Percentiles rank a stretch among this genome's conserved stretches.
These are phyloP conservation scores for Fraxinus platypoda DNA, from an alignment of 305 asterid genomes.

Conservation along the genomic window DNA sequence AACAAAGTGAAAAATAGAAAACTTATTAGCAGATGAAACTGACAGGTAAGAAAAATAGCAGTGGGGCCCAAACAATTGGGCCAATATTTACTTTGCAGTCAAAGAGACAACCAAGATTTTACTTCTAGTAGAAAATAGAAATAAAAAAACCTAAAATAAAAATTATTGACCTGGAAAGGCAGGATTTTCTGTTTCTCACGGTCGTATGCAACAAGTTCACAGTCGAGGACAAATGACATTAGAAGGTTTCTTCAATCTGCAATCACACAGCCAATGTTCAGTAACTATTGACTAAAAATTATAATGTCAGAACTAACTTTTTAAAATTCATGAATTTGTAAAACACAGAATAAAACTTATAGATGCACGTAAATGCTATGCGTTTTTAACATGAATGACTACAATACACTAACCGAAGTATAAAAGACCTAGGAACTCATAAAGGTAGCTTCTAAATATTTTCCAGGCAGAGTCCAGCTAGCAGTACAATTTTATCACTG, in stretches of 20 bases:
- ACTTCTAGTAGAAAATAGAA: constrained; percentile 6
- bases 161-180: constrained; percentile 76
- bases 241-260: constrained; percentile 76
- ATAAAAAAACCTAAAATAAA: not conserved
- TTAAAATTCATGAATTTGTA: not conserved
- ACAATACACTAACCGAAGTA: not conserved
- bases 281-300: constrained; percentile 12
- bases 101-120: constrained; percentile 4
- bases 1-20: not conserved
- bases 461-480: not conserved
- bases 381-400: not conserved
- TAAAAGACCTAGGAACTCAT: constrained; percentile 10
- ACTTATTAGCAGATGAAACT: not conserved
- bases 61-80: not conserved
- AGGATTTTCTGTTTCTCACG: constrained; percentile 86
- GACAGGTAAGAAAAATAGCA: not conserved
- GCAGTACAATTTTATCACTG: constrained; percentile 1
- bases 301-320: constrained; percentile 10
- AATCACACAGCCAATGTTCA: constrained; percentile 28
- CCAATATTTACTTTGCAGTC: not conserved
- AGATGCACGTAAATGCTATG: not conserved
- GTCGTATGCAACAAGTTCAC: constrained; percentile 94
- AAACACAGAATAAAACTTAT: not conserved
- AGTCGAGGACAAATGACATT: constrained; percentile 87
- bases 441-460: constrained; percentile 15